A percentile compares a stretch with the other conserved stretches of the same genome.
Evolutionary conservation across 495 filamentous ascomycete genomes (phyloP).

Genomic region (Xylaria castorea): DNA sequence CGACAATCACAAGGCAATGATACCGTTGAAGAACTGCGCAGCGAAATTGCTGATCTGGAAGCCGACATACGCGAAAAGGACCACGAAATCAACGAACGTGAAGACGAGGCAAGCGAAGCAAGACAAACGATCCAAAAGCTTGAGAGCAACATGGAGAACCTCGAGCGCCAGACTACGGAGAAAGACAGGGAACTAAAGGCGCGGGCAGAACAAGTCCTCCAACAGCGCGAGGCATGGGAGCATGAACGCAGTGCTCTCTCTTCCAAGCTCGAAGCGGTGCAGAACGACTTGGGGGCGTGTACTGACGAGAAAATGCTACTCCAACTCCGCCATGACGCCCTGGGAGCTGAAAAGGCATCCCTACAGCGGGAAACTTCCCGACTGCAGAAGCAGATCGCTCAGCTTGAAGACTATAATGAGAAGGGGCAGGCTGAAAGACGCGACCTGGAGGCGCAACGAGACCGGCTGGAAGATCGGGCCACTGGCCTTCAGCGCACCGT

Average conservation of each 20-base stretch:
- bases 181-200: constrained; percentile 45
- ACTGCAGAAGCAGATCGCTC: background rate
- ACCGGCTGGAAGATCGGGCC: background rate
- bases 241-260: background rate
- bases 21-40: background rate
- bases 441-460: background rate
- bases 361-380: background rate
- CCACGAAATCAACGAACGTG: constrained; percentile 46
- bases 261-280: background rate
- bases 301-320: background rate
- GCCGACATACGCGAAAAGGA: background rate
- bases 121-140: constrained; percentile 48
- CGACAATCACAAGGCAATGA: background rate
- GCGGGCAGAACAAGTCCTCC: constrained; percentile 18
- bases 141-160: constrained; percentile 64
- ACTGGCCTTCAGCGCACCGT: background rate
- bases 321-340: background rate
- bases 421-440: background rate
- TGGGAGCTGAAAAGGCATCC: background rate
- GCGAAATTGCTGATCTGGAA: background rate
- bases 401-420: background rate
- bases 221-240: background rate
- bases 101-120: constrained; percentile 62
- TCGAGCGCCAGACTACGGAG: constrained; percentile 47
- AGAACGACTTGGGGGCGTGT: background rate